A percentile compares a stretch with the other conserved stretches of the same genome.
Conservation (phyloP, 495 filamentous ascomycete species). For the Xylaria venustula region DNA sequence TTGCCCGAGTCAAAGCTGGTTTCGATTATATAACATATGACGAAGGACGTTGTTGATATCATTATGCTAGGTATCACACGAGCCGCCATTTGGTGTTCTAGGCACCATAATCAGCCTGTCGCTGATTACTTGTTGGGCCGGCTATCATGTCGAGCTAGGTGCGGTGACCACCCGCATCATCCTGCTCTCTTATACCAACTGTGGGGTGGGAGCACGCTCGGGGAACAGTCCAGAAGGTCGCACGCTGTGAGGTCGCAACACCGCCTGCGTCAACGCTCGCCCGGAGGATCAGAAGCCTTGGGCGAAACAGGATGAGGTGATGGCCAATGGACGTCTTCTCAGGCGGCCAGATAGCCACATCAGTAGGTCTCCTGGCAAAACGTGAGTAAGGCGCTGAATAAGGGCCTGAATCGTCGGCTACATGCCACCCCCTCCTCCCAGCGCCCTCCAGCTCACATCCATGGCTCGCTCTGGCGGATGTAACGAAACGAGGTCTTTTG, state of each 20-base stretch:
- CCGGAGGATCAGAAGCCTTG: slow-evolving; percentile 11
- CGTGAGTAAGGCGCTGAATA: background rate
- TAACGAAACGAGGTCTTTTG: slow-evolving; percentile 17
- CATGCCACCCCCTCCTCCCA: background rate
- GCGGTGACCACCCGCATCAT: slow-evolving; percentile 5
- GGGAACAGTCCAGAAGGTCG: background rate
- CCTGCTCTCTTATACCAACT: background rate
- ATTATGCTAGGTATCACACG: background rate
- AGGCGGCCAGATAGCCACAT: background rate
- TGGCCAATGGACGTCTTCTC: background rate
- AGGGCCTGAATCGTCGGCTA: background rate
- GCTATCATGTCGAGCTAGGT: slow-evolving; percentile 1
- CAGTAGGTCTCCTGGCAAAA: background rate
- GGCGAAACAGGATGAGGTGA: slow-evolving; percentile 12
- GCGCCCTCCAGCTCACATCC: background rate
- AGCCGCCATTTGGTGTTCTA: background rate
- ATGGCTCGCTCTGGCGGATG: slow-evolving; percentile 31
- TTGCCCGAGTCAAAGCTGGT: background rate
- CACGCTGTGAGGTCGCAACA: background rate
- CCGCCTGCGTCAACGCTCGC: background rate
- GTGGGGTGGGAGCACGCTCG: background rate
- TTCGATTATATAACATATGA: background rate
- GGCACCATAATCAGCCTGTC: background rate
- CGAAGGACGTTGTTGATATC: background rate
- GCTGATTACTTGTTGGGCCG: background rate